Evolutionary conservation across 768 basidiomycete genomes (phyloP), one percentile per base, ranked within the genome.

Genomic region (Leccinum olivaceopallidum): DNA sequence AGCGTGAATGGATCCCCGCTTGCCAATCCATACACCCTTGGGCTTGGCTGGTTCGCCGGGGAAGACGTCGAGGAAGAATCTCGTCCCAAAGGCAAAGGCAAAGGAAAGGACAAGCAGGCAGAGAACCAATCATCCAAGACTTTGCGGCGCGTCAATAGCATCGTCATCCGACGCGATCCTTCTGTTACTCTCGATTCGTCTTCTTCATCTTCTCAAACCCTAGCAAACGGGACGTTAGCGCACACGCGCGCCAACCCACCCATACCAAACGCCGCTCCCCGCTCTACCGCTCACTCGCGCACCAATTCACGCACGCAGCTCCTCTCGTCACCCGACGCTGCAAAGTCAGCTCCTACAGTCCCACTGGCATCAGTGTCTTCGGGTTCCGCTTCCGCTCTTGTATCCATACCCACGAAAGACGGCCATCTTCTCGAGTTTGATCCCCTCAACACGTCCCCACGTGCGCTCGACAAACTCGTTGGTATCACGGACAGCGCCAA

Each of bases 361-460:
- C 44, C 51, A n/a, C 24, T 37, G 59, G 10, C 51, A 1, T 20
- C 32, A 13, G 32, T 12, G 10, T 48, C 65, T 30, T 64, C 63
- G 13, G 28, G 67, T 49, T 63, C 63, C n/a, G 74, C 81, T 60
- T 82, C 84, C 5, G 88, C 87, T 3, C 75, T 90, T 34, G 85
- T 92, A 13, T 85, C 88, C 1, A 87, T 94, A n/a, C 86, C 90
- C 5, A 92, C 87, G 0, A 84, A 81, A 44, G 91, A 94, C 65
- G 94, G 94, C 0, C 85, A 89, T 65, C 73, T 89, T n/a, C 80
- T 96, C 26, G 87, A 88, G 70, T 94, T 96, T 67, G 89, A 96
- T 65, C 93, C 94, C 9, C 76, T 95, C 48, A 80, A 81, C 60
- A 86, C 89, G 14, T 86, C 88, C 2, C 87, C 92, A 2, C 80